A percentile compares a stretch with the other conserved stretches of the same genome.
phyloP scores from a whole-genome alignment of 1,139 yeast species.

The Hemisphaericaspora subhashii region DNA sequence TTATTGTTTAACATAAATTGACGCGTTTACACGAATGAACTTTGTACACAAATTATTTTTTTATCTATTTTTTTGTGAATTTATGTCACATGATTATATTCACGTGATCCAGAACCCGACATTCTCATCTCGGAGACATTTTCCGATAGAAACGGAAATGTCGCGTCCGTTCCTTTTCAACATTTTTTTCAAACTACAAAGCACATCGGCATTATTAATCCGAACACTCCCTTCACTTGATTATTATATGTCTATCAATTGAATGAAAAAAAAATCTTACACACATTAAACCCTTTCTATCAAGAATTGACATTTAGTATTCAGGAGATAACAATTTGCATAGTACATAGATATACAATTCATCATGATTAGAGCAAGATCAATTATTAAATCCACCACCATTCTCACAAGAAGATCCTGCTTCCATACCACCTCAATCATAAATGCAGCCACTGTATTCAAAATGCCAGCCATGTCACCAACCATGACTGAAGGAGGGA shows the following conservation, averaged over 20 bases:
- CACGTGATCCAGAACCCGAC: conserved; percentile 1
- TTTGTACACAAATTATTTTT: too few species aligned
- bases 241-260: conserved; percentile 3
- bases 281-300: background rate
- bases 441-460: conserved; percentile 57
- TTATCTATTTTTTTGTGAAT: too few species aligned
- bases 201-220: conserved; percentile 5
- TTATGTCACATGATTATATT: too few species aligned
- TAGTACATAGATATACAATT: background rate
- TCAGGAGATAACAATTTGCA: too few species aligned
- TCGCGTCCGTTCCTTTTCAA: conserved; percentile 20
- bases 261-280: background rate
- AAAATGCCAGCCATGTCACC: conserved; percentile 99
- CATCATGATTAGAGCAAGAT: conserved; percentile 14
- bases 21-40: too few species aligned
- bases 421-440: conserved; percentile 21
- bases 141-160: conserved; percentile 16
- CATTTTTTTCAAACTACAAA: too few species aligned
- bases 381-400: conserved; percentile 9
- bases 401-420: too few species aligned
- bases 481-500: conserved; percentile 97
- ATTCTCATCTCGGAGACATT: background rate
- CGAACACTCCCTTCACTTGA: background rate
- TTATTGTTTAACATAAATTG: too few species aligned
- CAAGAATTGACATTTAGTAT: too few species aligned